These are phyloP conservation scores for barrel medic (Medicago truncatula) DNA, from an alignment of 306 rosid genomes.

Conservation along the genomic window DNA sequence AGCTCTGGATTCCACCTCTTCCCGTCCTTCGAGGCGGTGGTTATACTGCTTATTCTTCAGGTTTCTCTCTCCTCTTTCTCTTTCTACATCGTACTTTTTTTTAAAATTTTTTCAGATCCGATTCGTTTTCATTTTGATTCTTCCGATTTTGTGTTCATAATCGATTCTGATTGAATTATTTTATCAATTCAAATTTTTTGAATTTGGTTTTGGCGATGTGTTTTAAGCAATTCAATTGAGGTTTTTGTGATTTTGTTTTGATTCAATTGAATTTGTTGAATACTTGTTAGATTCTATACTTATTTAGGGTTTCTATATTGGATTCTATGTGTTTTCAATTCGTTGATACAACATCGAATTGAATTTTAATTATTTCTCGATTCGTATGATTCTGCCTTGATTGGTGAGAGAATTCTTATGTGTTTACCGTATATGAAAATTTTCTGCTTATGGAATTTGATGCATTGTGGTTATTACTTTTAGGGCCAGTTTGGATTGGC, in stretches of 20 bases:
- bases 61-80: conserved; percentile 42
- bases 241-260: conserved; percentile 13
- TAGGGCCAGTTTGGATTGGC: too few relatives aligned
- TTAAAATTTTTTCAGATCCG: conserved; percentile 33
- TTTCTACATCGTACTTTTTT: background rate
- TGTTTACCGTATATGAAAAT: background rate
- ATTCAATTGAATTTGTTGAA: too few relatives aligned
- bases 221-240: background rate
- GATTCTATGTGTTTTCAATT: background rate
- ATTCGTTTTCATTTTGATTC: conserved; percentile 20
- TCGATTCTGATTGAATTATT: background rate
- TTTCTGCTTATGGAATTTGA: background rate
- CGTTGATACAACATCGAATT: conserved; percentile 8
- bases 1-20: conserved; percentile 89
- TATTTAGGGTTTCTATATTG: too few relatives aligned
- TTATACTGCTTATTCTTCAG: conserved; percentile 79
- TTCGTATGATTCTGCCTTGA: background rate
- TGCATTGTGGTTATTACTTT: background rate
- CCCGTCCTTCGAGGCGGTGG: conserved; percentile 98
- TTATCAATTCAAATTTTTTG: background rate
- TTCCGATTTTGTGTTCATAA: conserved; percentile 28
- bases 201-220: conserved; percentile 12
- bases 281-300: background rate
- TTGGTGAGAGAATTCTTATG: conserved; percentile 9
- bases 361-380: background rate